Evolutionary conservation across 768 basidiomycete species (phyloP), one percentile per base, ranked within the genome.

Genomic region (Krasilnikovozyma curviuscula): DNA sequence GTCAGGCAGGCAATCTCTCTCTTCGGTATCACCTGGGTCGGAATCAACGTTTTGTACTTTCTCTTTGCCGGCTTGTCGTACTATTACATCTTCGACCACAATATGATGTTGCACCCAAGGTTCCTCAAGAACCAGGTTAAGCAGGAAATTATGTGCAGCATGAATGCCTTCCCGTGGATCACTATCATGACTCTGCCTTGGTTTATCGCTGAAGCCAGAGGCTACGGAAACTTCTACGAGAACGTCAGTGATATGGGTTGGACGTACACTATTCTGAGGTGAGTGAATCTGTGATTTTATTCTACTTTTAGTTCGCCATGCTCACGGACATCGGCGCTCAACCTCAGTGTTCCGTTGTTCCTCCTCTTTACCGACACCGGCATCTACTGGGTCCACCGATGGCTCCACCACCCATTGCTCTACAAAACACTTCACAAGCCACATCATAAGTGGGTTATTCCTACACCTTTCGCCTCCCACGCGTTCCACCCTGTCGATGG

Each of bases 401-500:
- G 72, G 66, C 70, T 91, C 47, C 93, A 98, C 61, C 68, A 79
- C 50, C 91, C 91, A 2, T 46, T 70, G 32, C 56, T 93, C 49
- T 98, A 98, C 71, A 97, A 91, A 63, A 67, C 71, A 48, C 58
- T 98, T 39, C 93, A 98, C 66, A 98, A 98, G 65, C 88, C 91
- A 1, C 93, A 98, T 63, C 93, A 98, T 73, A 89, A 83, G 66
- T 98, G 93, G 93, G 70, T 97, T 54, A 76, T 98, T 52, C 89
- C 93, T 5, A 93, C 93, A 0, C 93, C 93, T 0, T 98, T 84
- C 59, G 83, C 93, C 28, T 91, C 91, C 21, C 82, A 95, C 61
- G 93, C 93, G 0, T 98, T 98, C 76, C 86, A 98, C 65, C 84
- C 84, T 0, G 66, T 95, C 19, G 93, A 98, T 63, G 93, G 93